phyloP scores from a whole-genome alignment of 164 flowering plant genomes.

The Houttuynia cordata region DNA sequence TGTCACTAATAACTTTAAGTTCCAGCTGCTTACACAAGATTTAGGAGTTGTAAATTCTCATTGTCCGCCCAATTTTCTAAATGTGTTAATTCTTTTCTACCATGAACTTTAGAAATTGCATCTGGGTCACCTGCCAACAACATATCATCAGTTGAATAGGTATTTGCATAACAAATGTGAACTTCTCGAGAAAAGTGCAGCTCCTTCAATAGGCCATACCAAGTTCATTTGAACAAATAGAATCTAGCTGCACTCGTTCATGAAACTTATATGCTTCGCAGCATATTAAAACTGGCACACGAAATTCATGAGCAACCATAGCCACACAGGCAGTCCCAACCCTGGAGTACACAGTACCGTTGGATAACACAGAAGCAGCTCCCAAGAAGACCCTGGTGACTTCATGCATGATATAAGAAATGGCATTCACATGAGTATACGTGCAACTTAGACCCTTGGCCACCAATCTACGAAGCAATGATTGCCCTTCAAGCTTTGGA shows the following conservation, averaged over 20 bases:
- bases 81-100: conserved; percentile 44
- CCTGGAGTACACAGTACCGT: conserved; percentile 89
- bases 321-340: conserved; percentile 92
- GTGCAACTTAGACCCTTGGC: conserved; percentile 71
- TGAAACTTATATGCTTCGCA: conserved; percentile 96
- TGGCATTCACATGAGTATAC: conserved; percentile 81
- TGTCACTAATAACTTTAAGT: background rate
- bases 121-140: conserved; percentile 65
- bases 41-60: conserved; percentile 64
- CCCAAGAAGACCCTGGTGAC: conserved; percentile 81
- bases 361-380: conserved; percentile 76
- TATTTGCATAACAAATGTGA: background rate
- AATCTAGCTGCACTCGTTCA: conserved; percentile 94
- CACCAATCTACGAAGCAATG: conserved; percentile 65
- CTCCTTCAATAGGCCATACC: conserved; percentile 29
- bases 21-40: conserved; percentile 47
- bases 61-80: conserved; percentile 38
- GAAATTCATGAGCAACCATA: conserved; percentile 89
- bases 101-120: conserved; percentile 58
- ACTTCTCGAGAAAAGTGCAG: background rate
- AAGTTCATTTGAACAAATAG: conserved; percentile 88
- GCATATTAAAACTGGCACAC: conserved; percentile 76
- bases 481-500: conserved; percentile 81
- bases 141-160: background rate
- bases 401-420: conserved; percentile 90